Base-by-base conservation (phyloP, 1,139 yeast species). In the Candida sp. region DNA sequence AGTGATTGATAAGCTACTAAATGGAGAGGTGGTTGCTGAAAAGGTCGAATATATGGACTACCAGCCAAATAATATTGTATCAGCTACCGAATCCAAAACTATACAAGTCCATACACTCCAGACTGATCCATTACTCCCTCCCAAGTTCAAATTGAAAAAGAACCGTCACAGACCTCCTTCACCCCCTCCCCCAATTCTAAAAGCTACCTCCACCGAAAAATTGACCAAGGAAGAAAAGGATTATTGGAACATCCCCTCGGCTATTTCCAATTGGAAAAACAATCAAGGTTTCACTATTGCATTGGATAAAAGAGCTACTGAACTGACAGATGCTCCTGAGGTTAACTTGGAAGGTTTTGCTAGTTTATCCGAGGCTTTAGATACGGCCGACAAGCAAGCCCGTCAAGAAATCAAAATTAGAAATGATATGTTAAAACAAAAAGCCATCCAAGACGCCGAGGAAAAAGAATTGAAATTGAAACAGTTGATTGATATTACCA, bases 231-330 rank as follows among this genome's bases (percentile, higher is more conserved):
- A 85, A 53, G 96, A 90, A 46, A 84, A 83, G 47, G 82, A 79
- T 33, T 78, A 81, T 48, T 93, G 98, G 98, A 76, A 77, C 41
- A 89, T 93, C 25, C 98, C 99, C 0, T 84, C 96, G 0, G 90
- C 96, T 1, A 79, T 93, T 1, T 91, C 98, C 1, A 90, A 89
- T 61, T 93, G 99, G 99, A 91, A 91, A 62, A 93, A 93, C 60
- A 89, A 93, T 22, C 86, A 87, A 52, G 98, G 99, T 4, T 90
- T 84, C 60, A 82, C 96, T 1, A 84, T 91, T 40, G 82, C 87
- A 0, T 64, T 93, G 38, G 96, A 90, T 45, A 86, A 87, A 56
- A 70, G 98, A 47, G 68, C 64, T 3, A 42, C 56, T 5, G 46
- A 45, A 12, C 51, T 45, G 4, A 35, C 52, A 22, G 6, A 15